Evolutionary conservation across 306 rosid species (phyloP).

Genomic region (Cucumis melo): DNA sequence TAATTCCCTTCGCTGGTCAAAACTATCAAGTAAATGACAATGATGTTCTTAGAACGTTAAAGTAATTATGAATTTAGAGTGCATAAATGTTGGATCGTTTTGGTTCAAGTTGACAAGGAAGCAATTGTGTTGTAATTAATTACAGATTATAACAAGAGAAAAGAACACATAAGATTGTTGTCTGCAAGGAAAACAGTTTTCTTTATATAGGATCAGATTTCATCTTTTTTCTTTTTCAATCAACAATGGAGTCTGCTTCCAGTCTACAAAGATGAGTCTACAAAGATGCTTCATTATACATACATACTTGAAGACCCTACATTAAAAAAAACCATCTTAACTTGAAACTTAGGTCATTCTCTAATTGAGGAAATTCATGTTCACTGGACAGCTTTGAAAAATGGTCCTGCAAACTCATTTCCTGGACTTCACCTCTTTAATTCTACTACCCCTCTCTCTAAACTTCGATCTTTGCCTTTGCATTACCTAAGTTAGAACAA

Average conservation of each 20-base stretch:
- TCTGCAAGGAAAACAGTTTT: conserved; percentile 10
- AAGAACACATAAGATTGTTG: neutral
- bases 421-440: conserved; percentile 23
- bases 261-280: neutral
- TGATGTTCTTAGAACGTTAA: neutral
- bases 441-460: conserved; percentile 12
- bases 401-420: conserved; percentile 40
- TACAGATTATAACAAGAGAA: too few relatives aligned
- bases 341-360: conserved; percentile 23
- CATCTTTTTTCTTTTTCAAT: conserved; percentile 17
- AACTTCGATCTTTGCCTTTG: neutral
- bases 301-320: conserved; percentile 22
- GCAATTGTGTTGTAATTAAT: too few relatives aligned
- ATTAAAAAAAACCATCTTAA: conserved; percentile 19
- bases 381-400: conserved; percentile 35
- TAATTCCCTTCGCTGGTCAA: neutral
- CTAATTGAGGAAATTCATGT: conserved; percentile 11
- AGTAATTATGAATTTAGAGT: too few relatives aligned
- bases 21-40: neutral
- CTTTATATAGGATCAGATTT: conserved; percentile 12
- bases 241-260: conserved; percentile 16
- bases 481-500: conserved; percentile 17
- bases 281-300: conserved; percentile 39
- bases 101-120: too few relatives aligned
- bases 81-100: too few relatives aligned